Evolutionary conservation across 495 filamentous ascomycete genomes (phyloP).

Genomic region (Neurospora discreta): DNA sequence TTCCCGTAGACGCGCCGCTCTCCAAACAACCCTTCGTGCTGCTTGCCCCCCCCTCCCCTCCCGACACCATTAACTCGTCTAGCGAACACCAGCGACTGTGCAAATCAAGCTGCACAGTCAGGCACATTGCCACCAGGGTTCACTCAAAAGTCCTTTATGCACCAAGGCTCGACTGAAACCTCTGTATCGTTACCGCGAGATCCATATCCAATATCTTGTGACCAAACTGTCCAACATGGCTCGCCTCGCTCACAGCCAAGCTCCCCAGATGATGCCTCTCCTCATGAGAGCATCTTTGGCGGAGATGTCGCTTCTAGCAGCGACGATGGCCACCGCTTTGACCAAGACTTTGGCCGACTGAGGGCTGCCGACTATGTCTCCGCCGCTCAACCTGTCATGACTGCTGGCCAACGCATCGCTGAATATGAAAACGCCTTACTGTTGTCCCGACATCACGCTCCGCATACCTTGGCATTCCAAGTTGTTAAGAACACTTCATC

Average conservation of each 20-base stretch:
- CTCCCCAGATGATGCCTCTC: constrained; percentile 20
- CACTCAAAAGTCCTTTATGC: constrained; percentile 64
- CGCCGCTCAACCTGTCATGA: not conserved
- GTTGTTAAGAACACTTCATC: constrained; percentile 43
- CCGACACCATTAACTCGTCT: not conserved
- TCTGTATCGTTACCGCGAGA: constrained; percentile 17
- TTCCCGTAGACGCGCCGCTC: not conserved
- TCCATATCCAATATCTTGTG: not conserved
- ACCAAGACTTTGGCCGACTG: constrained; percentile 31
- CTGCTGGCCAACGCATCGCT: constrained; percentile 50
- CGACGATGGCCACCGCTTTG: constrained; percentile 23
- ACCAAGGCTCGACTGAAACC: constrained; percentile 61
- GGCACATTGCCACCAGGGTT: constrained; percentile 22
- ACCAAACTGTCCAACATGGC: constrained; percentile 64
- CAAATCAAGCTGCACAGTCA: constrained; percentile 54
- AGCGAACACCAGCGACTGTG: constrained; percentile 21
- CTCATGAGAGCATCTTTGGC: constrained; percentile 15
- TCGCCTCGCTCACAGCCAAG: constrained; percentile 39
- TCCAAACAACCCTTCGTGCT: not conserved
- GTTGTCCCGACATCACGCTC: constrained; percentile 33
- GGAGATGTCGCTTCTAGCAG: constrained; percentile 6
- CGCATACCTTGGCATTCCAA: constrained; percentile 46
- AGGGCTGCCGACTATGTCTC: constrained; percentile 18
- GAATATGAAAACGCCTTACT: constrained; percentile 60
- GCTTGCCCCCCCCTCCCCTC: not conserved